These are phyloP conservation scores for Colletotrichum acutatum DNA, from an alignment of 2,329 filamentous ascomycete species.

Conservation along the genomic window DNA sequence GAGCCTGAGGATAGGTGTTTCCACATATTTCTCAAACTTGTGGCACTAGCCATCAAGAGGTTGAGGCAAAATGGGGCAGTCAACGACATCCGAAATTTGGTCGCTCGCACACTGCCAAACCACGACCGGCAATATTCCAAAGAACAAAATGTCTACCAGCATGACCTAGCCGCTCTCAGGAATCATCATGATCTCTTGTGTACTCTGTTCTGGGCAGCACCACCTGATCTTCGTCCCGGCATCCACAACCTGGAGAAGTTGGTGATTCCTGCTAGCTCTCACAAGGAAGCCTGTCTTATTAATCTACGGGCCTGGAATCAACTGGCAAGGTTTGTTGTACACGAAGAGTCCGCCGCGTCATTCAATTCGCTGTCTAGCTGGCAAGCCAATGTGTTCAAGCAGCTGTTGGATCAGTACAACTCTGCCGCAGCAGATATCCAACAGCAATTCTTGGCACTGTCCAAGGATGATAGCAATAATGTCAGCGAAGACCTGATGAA, in stretches of 20 bases:
- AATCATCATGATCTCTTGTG: slow-evolving; percentile 77
- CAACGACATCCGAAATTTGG: slow-evolving; percentile 71
- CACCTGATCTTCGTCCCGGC: slow-evolving; percentile 63
- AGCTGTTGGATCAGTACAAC: slow-evolving; percentile 67
- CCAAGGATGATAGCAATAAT: slow-evolving; percentile 55
- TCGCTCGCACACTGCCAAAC: slow-evolving; percentile 72
- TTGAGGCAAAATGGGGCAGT: slow-evolving; percentile 57
- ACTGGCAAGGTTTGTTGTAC: slow-evolving; percentile 66
- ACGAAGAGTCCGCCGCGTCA: slow-evolving; percentile 54
- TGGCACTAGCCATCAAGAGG: slow-evolving; percentile 66
- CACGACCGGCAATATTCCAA: slow-evolving; percentile 73
- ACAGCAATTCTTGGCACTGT: slow-evolving; percentile 62
- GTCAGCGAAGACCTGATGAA: slow-evolving; percentile 59
- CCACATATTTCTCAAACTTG: slow-evolving; percentile 73
- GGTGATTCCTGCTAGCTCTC: slow-evolving; percentile 68
- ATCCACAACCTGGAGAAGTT: slow-evolving; percentile 68
- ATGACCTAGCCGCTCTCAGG: slow-evolving; percentile 71
- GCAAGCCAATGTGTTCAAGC: slow-evolving; percentile 68
- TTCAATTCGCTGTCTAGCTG: slow-evolving; percentile 59
- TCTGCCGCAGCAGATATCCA: slow-evolving; percentile 67
- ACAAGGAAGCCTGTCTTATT: slow-evolving; percentile 74
- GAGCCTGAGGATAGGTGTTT: slow-evolving; percentile 71
- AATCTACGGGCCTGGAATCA: slow-evolving; percentile 73
- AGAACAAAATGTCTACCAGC: slow-evolving; percentile 68
- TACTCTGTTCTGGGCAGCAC: slow-evolving; percentile 73